These are phyloP conservation scores for Chaetomium globosum DNA, from an alignment of 2,329 filamentous ascomycete genomes.

Conservation along the genomic window DNA sequence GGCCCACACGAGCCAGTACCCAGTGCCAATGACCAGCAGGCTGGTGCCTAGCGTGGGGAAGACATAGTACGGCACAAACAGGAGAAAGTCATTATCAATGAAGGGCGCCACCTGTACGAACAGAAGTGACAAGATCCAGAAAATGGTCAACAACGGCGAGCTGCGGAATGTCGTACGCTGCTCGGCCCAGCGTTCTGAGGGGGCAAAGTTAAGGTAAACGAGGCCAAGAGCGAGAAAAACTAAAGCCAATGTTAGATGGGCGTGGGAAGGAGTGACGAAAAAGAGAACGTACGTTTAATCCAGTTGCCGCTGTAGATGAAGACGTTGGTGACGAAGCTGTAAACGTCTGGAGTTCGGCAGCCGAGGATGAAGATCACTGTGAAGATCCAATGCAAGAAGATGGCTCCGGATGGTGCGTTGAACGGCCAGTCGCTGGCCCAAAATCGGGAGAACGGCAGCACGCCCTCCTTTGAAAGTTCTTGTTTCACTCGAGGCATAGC, in stretches of 20 bases:
- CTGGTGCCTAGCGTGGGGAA: slow-evolving; percentile 44
- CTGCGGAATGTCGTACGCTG: slow-evolving; percentile 40
- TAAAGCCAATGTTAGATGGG: slow-evolving; percentile 14
- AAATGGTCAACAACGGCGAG: slow-evolving; percentile 39
- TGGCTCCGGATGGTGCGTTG: slow-evolving; percentile 42
- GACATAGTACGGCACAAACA: slow-evolving; percentile 37
- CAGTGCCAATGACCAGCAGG: slow-evolving; percentile 36
- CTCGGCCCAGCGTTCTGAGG: slow-evolving; percentile 37
- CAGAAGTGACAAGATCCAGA: slow-evolving; percentile 40
- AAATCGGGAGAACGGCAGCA: slow-evolving; percentile 43
- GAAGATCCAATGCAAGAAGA: slow-evolving; percentile 44
- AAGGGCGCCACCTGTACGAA: slow-evolving; percentile 39
- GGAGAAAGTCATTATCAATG: slow-evolving; percentile 35
- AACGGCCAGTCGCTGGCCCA: slow-evolving; percentile 44
- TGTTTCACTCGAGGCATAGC: slow-evolving; percentile 44
- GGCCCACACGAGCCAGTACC: slow-evolving; percentile 39
- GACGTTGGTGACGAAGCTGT: slow-evolving; percentile 42
- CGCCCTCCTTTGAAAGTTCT: slow-evolving; percentile 44
- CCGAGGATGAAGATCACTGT: slow-evolving; percentile 41
- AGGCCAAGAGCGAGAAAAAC: slow-evolving; percentile 39
- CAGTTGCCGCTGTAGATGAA: slow-evolving; percentile 43
- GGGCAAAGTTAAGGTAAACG: slow-evolving; percentile 40
- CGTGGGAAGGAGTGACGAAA: background rate
- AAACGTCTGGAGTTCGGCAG: slow-evolving; percentile 37
- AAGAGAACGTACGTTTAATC: slow-evolving; percentile 37